Percentiles rank a stretch among this genome's conserved stretches.
Conservation (phyloP, 495 filamentous ascomycete genomes). For the Amniculicola lignicola region DNA sequence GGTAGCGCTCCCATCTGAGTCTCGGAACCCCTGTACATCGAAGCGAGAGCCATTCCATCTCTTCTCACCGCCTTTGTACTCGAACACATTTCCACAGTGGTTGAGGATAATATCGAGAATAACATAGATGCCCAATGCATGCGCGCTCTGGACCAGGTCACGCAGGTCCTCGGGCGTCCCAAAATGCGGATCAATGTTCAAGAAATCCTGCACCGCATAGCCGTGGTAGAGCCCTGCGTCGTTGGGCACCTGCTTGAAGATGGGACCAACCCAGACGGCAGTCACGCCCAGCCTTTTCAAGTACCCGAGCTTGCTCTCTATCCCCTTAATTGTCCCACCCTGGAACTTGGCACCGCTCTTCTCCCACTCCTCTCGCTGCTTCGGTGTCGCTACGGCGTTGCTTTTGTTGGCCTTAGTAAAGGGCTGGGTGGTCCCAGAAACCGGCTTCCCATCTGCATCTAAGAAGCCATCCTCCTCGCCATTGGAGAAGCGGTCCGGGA, state of each 20-base stretch:
- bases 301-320: constrained; percentile 33
- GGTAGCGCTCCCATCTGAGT: constrained; percentile 11
- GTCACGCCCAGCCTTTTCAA: constrained; percentile 30
- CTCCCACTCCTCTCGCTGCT: constrained; percentile 12
- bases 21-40: constrained; percentile 26
- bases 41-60: constrained; percentile 22
- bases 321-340: constrained; percentile 27
- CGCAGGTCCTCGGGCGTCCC: constrained; percentile 31
- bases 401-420: constrained; percentile 12
- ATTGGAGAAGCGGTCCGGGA: constrained; percentile 36
- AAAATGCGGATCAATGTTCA: constrained; percentile 30
- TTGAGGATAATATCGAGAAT: constrained; percentile 36
- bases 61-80: constrained; percentile 21
- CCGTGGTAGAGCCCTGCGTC: constrained; percentile 31
- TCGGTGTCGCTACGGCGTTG: constrained; percentile 9
- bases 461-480: constrained; percentile 14
- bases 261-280: constrained; percentile 33
- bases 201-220: constrained; percentile 34
- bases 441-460: neutral
- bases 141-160: constrained; percentile 25
- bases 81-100: constrained; percentile 33
- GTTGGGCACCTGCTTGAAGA: constrained; percentile 35
- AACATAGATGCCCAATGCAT: constrained; percentile 30
- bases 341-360: constrained; percentile 19
- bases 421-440: neutral